These are phyloP conservation scores for Ceratobasidium sp. DNA, from an alignment of 1,284 basidiomycete species.

Conservation along the genomic window DNA sequence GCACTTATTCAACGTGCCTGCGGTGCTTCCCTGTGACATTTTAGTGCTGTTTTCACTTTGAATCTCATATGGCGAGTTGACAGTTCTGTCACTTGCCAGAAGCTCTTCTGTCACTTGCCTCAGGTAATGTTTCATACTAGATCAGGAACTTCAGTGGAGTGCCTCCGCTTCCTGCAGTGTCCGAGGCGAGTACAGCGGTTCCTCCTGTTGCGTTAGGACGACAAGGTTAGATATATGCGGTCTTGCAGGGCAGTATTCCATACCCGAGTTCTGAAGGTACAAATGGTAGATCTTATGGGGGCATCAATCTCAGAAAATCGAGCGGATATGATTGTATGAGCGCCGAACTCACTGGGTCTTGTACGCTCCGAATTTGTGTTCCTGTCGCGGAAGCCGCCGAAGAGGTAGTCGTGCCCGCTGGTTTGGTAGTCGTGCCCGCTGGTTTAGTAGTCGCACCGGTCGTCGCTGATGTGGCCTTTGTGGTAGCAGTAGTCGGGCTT, in stretches of 20 bases:
- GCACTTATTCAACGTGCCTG: no score
- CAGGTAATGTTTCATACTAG: no score
- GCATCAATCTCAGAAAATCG: background rate
- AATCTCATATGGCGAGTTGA: no score
- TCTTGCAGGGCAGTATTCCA: conserved; percentile 47
- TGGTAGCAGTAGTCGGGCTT: conserved; percentile 9
- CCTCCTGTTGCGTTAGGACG: conserved; percentile 57
- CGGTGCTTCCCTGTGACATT: no score
- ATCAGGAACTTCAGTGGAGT: no score
- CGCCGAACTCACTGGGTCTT: conserved; percentile 61
- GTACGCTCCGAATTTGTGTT: conserved; percentile 68
- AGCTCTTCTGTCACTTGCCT: no score
- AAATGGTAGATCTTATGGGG: conserved; percentile 61
- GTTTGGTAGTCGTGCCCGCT: background rate
- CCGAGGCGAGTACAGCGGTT: conserved; percentile 66
- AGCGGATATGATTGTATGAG: background rate
- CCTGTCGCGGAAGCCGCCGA: conserved; percentile 62
- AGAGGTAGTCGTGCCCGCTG: conserved; percentile 30
- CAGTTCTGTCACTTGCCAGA: no score
- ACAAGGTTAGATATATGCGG: conserved; percentile 3
- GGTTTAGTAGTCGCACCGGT: background rate
- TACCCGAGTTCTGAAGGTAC: conserved; percentile 68
- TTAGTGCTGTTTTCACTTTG: no score
- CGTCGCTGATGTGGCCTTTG: background rate
- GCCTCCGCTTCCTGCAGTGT: no score